These are phyloP conservation scores for Rhizopogon sp. DNA, from an alignment of 768 basidiomycete genomes.

Conservation along the genomic window DNA sequence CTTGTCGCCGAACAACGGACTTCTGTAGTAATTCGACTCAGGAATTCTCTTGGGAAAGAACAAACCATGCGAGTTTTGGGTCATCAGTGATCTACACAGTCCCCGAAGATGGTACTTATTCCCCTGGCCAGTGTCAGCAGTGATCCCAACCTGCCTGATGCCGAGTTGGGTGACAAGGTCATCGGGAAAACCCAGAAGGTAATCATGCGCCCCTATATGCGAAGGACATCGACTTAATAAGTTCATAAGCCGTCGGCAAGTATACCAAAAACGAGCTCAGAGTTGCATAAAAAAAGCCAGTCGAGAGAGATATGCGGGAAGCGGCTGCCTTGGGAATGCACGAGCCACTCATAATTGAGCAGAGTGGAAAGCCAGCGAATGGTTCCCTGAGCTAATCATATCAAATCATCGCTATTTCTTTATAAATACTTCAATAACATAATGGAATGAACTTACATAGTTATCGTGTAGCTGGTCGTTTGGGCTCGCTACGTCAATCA, in stretches of 20 bases:
- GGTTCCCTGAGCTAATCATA: neutral
- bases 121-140: too few relatives aligned
- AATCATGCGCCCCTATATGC: too few relatives aligned
- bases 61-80: slow-evolving; percentile 77
- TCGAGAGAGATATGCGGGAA: slow-evolving; percentile 49
- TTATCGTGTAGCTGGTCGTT: neutral
- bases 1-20: slow-evolving; percentile 66
- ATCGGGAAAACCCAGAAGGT: slow-evolving; percentile 59
- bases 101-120: too few relatives aligned
- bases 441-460: neutral
- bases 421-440: neutral
- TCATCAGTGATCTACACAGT: slow-evolving; percentile 22
- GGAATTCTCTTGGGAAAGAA: slow-evolving; percentile 74
- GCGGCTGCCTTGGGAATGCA: slow-evolving; percentile 36
- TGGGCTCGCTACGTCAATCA: neutral
- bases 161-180: slow-evolving; percentile 46
- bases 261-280: slow-evolving; percentile 34
- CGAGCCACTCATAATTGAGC: slow-evolving; percentile 37
- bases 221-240: neutral
- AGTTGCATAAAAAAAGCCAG: slow-evolving; percentile 51
- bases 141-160: slow-evolving; percentile 18
- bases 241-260: slow-evolving; percentile 44
- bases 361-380: too few relatives aligned
- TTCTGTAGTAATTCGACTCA: slow-evolving; percentile 60
- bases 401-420: neutral